phyloP scores from a whole-genome alignment of 495 filamentous ascomycete species.

The Tuber magnatum region DNA sequence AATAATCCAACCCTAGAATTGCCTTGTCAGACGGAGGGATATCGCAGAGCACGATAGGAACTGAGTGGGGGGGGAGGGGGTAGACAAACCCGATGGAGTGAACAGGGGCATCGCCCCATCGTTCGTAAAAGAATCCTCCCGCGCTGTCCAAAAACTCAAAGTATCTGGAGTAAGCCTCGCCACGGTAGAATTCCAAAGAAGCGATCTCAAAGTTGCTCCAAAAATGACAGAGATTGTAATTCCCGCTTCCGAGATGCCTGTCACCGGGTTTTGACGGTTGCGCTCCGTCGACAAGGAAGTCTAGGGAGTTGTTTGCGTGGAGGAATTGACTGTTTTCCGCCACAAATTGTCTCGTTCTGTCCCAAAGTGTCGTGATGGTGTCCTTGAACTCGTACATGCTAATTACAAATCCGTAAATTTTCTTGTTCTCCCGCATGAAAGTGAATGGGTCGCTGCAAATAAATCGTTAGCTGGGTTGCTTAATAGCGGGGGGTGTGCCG shows the following conservation, averaged over 20 bases:
- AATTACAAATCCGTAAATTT: conserved; percentile 51
- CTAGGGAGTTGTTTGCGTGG: conserved; percentile 44
- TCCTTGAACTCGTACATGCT: conserved; percentile 48
- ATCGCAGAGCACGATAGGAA: neutral
- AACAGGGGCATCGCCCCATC: conserved; percentile 54
- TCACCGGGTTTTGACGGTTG: conserved; percentile 18
- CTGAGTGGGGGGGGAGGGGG: conserved; percentile 19
- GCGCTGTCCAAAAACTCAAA: conserved; percentile 47
- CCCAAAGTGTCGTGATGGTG: conserved; percentile 38
- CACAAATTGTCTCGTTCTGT: conserved; percentile 35
- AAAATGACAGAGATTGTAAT: conserved; percentile 53
- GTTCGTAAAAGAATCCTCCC: conserved; percentile 52
- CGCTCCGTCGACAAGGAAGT: conserved; percentile 45
- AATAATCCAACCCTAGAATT: conserved; percentile 36
- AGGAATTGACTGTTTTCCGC: conserved; percentile 29
- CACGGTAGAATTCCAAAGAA: conserved; percentile 49
- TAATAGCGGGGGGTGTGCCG: neutral
- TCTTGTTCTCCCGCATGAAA: conserved; percentile 49
- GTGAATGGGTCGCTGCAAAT: conserved; percentile 46
- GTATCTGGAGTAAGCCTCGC: conserved; percentile 47
- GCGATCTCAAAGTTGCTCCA: conserved; percentile 57
- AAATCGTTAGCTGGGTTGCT: neutral
- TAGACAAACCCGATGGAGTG: conserved; percentile 46
- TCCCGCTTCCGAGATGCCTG: conserved; percentile 25
- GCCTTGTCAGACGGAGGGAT: neutral